Evolutionary conservation across 2,329 filamentous ascomycete genomes (phyloP).

Genomic region (Neospermospora avenae): DNA sequence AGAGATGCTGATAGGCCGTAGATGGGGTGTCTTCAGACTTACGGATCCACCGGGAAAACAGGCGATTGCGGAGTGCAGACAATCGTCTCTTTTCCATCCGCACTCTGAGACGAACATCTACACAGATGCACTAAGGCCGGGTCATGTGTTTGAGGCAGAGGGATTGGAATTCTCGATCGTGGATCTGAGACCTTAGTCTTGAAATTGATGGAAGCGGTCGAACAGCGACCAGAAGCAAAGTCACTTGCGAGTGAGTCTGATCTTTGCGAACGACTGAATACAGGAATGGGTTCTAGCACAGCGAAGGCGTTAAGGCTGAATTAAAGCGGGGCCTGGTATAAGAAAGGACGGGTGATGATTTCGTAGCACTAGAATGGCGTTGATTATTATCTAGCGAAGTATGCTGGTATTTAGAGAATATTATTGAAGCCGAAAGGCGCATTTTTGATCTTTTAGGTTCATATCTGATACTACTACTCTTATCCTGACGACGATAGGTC

Average conservation of each 20-base stretch:
- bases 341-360: background rate
- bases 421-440: background rate
- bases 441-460: no score
- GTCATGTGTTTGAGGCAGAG: conserved; percentile 56
- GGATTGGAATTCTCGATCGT: conserved; percentile 61
- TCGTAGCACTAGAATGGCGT: background rate
- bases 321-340: background rate
- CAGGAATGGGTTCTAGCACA: background rate
- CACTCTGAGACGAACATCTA: conserved; percentile 44
- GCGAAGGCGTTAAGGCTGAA: conserved; percentile 1
- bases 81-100: conserved; percentile 81
- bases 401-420: background rate
- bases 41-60: conserved; percentile 90
- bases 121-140: conserved; percentile 45
- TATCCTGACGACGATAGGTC: no score
- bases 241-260: background rate
- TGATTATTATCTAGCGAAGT: background rate
- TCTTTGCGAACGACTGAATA: background rate
- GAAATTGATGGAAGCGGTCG: background rate
- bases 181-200: conserved; percentile 49
- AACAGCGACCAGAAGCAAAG: background rate
- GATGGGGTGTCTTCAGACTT: conserved; percentile 87
- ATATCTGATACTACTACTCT: no score
- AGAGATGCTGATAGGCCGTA: conserved; percentile 35
- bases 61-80: conserved; percentile 75